Percentiles rank a stretch among this genome's conserved stretches.
These are phyloP conservation scores for Crithidia mellificae DNA, from an alignment of 208 protist species.

Conservation along the genomic window DNA sequence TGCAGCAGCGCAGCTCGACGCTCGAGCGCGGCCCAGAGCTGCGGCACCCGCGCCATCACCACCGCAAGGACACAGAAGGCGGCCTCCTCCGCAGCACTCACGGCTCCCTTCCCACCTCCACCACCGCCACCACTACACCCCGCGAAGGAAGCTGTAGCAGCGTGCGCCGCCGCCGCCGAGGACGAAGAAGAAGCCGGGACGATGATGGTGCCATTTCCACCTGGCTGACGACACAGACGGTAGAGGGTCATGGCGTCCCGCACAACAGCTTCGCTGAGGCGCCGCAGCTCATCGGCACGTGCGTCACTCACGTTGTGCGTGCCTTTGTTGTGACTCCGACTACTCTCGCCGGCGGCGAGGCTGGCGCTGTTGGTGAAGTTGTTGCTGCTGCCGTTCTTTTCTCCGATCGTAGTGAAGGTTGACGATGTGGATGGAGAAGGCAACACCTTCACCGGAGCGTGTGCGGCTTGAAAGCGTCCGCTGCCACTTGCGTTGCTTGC, in stretches of 20 bases:
- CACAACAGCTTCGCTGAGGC: conserved; percentile 28
- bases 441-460: no score
- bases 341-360: background rate
- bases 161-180: no score
- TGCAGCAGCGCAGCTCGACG: conserved; percentile 47
- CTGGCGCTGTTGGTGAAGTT: background rate
- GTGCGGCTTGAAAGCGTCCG: no score
- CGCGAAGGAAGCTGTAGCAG: conserved; percentile 2
- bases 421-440: no score
- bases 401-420: no score
- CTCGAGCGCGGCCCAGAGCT: conserved; percentile 47
- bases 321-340: no score
- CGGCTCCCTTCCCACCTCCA: conserved; percentile 7
- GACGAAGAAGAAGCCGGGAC: background rate
- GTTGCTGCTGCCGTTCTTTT: background rate
- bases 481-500: no score
- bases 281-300: conserved; percentile 24
- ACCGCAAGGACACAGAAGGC: conserved; percentile 68
- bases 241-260: conserved; percentile 60
- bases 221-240: conserved; percentile 52
- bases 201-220: conserved; percentile 31
- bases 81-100: conserved; percentile 51
- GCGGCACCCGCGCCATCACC: conserved; percentile 41
- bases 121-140: conserved; percentile 10
- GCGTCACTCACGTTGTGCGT: no score